Base-by-base conservation (phyloP, 176 grass and related monocot species). In the Aegilops bicornis region DNA sequence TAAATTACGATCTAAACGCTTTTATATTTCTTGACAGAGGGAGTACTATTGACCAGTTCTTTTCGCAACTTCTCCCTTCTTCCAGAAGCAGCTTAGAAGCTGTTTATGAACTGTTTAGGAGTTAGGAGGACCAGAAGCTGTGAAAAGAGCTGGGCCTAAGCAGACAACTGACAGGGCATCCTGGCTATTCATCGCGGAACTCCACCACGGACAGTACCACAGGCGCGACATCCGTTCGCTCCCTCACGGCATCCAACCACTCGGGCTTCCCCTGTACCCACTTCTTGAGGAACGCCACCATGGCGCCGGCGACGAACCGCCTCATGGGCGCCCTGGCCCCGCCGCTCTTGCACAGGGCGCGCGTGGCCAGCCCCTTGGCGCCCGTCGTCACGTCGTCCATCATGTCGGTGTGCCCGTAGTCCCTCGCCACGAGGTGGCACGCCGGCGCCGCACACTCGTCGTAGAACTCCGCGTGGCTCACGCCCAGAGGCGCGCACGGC, bases 361-460 rank as follows among this genome's bases (percentile, higher is more conserved):
- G 89, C 29, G 93, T 89, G 15, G 80, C 82, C 31, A 85, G 62
- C 13, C 93, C 95, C 87, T 88, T 88, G 7, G 73, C 73, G 2
- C 96, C 96, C 6, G 60, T 80, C 6, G 96, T 98, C 63, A 91
- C 88, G 86, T 98, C 91, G 86, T 98, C 96, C 80, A 95, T 83
- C 93, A 95, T 89, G 88, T 95, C 96, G 4, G 86, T 35, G 89
- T 98, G 96, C 7, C 96, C 96, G 75, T 95, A 95, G 30, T 95
- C 89, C 86, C 70, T 58, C 6, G 86, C 96, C 71, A 95, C 96
- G 33, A 98, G 86, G 79, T 95, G 92, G 67, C 86, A 95, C 8
- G 78, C 66, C 25, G 93, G 89, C 25, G 87, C 54, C 17, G 79
- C 22, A 27, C 86, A 83, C 83, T 95, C 91, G 23, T 61, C 87